A percentile compares a stretch with the other conserved stretches of the same genome.
Evolutionary conservation across 1,284 basidiomycete species (phyloP).

Genomic region (Blastosporella zonata): DNA sequence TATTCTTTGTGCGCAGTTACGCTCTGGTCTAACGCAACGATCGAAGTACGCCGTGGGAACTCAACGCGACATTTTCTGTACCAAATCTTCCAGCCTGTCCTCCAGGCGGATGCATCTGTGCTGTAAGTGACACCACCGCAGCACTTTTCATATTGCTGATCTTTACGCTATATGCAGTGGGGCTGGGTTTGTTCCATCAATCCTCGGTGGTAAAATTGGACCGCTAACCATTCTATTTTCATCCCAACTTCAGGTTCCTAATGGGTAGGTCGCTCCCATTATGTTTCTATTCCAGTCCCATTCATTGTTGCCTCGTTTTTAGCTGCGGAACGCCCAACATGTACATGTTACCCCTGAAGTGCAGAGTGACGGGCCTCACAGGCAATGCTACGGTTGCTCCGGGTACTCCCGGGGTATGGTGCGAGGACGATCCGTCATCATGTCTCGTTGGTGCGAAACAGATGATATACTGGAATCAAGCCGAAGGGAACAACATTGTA

Average conservation of each 20-base stretch:
- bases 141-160: not conserved
- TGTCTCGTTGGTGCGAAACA: conserved; percentile 45
- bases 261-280: conserved; percentile 19
- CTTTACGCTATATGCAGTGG: conserved; percentile 32
- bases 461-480: conserved; percentile 47
- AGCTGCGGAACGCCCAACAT: conserved; percentile 48
- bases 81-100: conserved; percentile 48
- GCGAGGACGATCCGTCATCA: conserved; percentile 35
- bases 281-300: not conserved
- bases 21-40: not conserved
- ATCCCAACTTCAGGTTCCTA: conserved; percentile 12
- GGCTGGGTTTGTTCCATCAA: conserved; percentile 35
- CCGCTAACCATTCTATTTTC: not conserved
- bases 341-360: conserved; percentile 40
- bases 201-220: not conserved
- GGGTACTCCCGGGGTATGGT: conserved; percentile 41
- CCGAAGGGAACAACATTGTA: conserved; percentile 41
- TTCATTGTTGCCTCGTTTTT: conserved; percentile 20
- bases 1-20: not conserved
- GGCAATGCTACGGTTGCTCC: conserved; percentile 34
- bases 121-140: conserved; percentile 29
- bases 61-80: conserved; percentile 40
- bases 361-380: conserved; percentile 38
- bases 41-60: conserved; percentile 46
- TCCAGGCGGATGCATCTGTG: conserved; percentile 44